Base-by-base conservation (phyloP, 306 rosid species). In the Vigna angularis region DNA sequence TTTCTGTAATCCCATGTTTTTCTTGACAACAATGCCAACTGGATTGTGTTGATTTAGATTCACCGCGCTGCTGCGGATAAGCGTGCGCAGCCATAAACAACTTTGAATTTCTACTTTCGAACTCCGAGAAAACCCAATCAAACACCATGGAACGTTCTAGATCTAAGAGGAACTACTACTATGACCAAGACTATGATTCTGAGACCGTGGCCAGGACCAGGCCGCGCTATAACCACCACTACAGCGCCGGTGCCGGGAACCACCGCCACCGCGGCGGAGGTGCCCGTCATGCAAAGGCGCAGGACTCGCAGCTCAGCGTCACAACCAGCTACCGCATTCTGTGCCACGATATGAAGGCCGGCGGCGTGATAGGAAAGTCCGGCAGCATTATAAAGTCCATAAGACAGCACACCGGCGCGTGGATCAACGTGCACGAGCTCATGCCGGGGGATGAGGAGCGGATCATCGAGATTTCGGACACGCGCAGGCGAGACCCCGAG, bases 391-490 rank as follows among this genome's bases (percentile, higher is more conserved):
- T 96, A 53, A 96, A 96, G 94, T 88, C 97, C 45, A 96, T 96
- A 22, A 84, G 99, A 72, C 99, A 96, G 70, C 98, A 89, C 81
- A 96, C 99, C 73, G 98, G 99, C 79, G 99, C 99, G 85, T 96
- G 98, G 99, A 91, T 96, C 90, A 96, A 93, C 93, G 91, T 96
- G 70, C 98, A 91, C 75, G 99, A 96, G 89, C 94, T 93, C 55
- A 78, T 89, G 6, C 81, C 91, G 0, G 96, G 98, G 0, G 99
- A 96, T 14, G 99, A 96, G 81, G 99, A 93, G 91, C 82, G 99
- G 32, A 91, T 96, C 72, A 93, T 96, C 48, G 99, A 96, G 88
- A 89, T 96, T 77, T 82, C 94, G 6, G 99, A 96, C 87, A 93
- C 98, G 68, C 96, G 98, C 77, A 96, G 99, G 75, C 90, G 97